Percentiles rank a stretch among this genome's conserved stretches.
phyloP scores from a whole-genome alignment of 2,329 filamentous ascomycete genomes.

The Thielaviopsis euricoi region DNA sequence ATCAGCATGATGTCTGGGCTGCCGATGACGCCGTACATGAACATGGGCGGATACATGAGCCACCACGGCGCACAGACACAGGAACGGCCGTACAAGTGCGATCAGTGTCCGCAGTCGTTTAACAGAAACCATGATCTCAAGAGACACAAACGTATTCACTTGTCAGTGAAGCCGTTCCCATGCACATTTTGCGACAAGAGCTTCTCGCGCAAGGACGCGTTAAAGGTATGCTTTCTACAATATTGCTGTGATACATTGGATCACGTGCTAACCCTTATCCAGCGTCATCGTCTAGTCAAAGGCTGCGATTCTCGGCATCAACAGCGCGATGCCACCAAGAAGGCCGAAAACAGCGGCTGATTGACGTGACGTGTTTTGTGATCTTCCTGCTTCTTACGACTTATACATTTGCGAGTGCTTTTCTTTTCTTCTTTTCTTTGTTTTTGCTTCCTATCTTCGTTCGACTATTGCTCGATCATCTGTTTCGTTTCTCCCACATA shows the following conservation, averaged over 20 bases:
- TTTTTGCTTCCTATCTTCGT: background rate
- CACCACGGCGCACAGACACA: conserved; percentile 20
- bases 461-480: background rate
- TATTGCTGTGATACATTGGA: background rate
- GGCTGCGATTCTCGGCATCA: conserved; percentile 31
- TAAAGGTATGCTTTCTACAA: conserved; percentile 53
- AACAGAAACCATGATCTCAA: conserved; percentile 95
- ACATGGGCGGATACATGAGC: conserved; percentile 16
- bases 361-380: background rate
- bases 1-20: conserved; percentile 54
- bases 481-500: background rate
- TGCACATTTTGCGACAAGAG: conserved; percentile 88
- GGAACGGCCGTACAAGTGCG: conserved; percentile 88
- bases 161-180: conserved; percentile 90
- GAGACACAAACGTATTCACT: conserved; percentile 84
- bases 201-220: conserved; percentile 88
- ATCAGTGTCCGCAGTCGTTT: conserved; percentile 82
- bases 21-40: conserved; percentile 29
- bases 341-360: background rate
- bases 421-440: background rate
- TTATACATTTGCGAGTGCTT: background rate
- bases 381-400: background rate
- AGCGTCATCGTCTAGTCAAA: conserved; percentile 49
- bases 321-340: conserved; percentile 7
- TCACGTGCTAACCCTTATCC: background rate